A percentile compares a stretch with the other conserved stretches of the same genome.
Conservation (phyloP, 192 early-diverging fungal species). For the Entomortierella parvispora region DNA sequence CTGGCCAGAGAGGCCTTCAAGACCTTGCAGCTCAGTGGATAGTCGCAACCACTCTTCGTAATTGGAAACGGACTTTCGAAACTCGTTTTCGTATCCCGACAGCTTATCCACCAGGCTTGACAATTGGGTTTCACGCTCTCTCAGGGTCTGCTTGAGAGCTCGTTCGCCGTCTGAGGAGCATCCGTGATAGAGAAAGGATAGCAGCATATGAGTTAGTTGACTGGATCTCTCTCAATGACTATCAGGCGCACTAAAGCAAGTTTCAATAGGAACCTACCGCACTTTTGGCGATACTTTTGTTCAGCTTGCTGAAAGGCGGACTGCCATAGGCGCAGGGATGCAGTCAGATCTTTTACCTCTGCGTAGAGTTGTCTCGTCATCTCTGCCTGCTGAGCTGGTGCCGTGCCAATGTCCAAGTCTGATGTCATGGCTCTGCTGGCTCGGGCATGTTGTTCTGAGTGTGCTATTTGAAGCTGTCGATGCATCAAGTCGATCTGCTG, state of each 20-base stretch:
- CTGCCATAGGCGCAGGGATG: slow-evolving; percentile 32
- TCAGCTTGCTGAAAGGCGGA: slow-evolving; percentile 32
- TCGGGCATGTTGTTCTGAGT: slow-evolving; percentile 12
- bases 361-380: slow-evolving; percentile 26
- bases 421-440: background rate
- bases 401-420: background rate
- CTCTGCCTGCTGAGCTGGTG: slow-evolving; percentile 13
- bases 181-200: background rate
- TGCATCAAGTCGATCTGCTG: slow-evolving; percentile 47
- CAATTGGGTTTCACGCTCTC: slow-evolving; percentile 36
- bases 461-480: slow-evolving; percentile 30
- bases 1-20: background rate
- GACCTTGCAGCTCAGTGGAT: slow-evolving; percentile 6
- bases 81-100: slow-evolving; percentile 21
- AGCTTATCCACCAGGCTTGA: slow-evolving; percentile 35
- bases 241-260: no score
- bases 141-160: slow-evolving; percentile 34
- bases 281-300: slow-evolving; percentile 40
- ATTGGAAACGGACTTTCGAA: slow-evolving; percentile 34
- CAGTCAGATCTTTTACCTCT: slow-evolving; percentile 33
- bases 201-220: background rate
- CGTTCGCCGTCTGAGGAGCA: slow-evolving; percentile 21
- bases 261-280: no score
- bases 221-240: no score
- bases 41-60: slow-evolving; percentile 29